Evolutionary conservation across 495 filamentous ascomycete species (phyloP), one percentile per base, ranked within the genome.

Genomic region (Wilcoxina mikolae): DNA sequence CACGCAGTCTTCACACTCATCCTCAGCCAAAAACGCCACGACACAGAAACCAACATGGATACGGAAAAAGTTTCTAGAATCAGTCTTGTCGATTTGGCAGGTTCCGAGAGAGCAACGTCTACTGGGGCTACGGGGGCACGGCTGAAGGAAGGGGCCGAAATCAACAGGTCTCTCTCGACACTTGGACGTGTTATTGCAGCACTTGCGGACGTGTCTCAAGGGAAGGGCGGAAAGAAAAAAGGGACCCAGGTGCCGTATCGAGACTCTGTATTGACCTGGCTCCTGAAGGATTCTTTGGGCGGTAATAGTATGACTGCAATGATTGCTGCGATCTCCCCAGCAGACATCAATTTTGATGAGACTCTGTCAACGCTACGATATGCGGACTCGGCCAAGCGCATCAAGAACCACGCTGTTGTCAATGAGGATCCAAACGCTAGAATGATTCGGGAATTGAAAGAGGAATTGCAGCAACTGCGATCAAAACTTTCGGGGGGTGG

Each of bases 231-330:
- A 68, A 87, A 84, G 61, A 68, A 66, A 39, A 66, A 70, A 1
- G 75, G 73, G 28, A 78, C 76, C 5, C 85, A 89, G 73, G 90
- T 99, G 0, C 93, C 93, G 2, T 99, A 99, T 68, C 84, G 93
- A 78, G 93, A 99, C 72, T 93, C 86, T 56, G 79, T 96, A 43
- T 71, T 99, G 56, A 99, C 93, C 12, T 99, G 93, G 93, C 71
- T 99, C 25, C 70, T 99, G 56, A 96, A 99, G 61, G 93, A 99
- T 67, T 96, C 91, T 2, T 73, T 99, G 9, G 93, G 93, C 65
- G 93, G 93, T 54, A 99, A 99, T 71, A 96, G 91, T 64, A 90
- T 98, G 84, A 98, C 91, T 18, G 93, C 91, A 44, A 98, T 98
- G 91, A 98, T 98, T 71, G 91, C 91, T 44, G 91, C 91, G 33